Evolutionary conservation across 371 early-diverging fungal genomes (phyloP).

Genomic region (Mucor plumbeus): DNA sequence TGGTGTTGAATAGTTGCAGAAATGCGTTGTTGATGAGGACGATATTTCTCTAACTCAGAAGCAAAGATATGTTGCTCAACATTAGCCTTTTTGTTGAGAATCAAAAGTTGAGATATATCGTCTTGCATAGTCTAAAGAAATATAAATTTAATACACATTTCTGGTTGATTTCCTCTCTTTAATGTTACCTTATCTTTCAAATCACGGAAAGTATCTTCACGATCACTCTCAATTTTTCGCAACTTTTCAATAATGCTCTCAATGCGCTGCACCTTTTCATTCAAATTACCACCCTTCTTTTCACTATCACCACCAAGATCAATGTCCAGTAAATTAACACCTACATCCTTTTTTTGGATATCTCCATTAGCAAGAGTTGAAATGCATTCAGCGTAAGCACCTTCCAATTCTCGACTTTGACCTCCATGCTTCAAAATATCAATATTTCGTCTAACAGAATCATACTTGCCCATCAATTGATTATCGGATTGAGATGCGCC

Average conservation of each 20-base stretch:
- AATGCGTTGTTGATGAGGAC: constrained; percentile 77
- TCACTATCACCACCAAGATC: constrained; percentile 52
- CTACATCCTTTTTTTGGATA: constrained; percentile 33
- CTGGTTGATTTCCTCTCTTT: neutral
- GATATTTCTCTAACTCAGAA: constrained; percentile 89
- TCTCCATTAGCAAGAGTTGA: constrained; percentile 30
- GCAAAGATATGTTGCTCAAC: constrained; percentile 88
- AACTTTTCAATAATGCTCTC: constrained; percentile 77
- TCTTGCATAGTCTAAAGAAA: constrained; percentile 73
- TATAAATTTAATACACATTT: neutral
- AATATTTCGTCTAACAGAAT: constrained; percentile 58
- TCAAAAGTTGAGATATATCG: constrained; percentile 85
- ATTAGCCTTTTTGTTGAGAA: constrained; percentile 81
- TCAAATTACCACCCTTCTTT: constrained; percentile 33
- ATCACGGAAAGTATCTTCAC: constrained; percentile 78
- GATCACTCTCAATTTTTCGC: constrained; percentile 77
- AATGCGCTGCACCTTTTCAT: constrained; percentile 64
- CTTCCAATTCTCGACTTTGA: constrained; percentile 66
- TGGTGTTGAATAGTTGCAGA: constrained; percentile 80
- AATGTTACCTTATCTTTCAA: constrained; percentile 75
- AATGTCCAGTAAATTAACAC: constrained; percentile 67
- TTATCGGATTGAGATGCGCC: constrained; percentile 78
- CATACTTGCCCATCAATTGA: constrained; percentile 62
- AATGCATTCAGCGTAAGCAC: constrained; percentile 64
- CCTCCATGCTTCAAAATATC: constrained; percentile 62